Percentiles rank a stretch among this genome's conserved stretches.
Conservation (phyloP, 352 stramenopile genomes). For the Phytopythium boreale region DNA sequence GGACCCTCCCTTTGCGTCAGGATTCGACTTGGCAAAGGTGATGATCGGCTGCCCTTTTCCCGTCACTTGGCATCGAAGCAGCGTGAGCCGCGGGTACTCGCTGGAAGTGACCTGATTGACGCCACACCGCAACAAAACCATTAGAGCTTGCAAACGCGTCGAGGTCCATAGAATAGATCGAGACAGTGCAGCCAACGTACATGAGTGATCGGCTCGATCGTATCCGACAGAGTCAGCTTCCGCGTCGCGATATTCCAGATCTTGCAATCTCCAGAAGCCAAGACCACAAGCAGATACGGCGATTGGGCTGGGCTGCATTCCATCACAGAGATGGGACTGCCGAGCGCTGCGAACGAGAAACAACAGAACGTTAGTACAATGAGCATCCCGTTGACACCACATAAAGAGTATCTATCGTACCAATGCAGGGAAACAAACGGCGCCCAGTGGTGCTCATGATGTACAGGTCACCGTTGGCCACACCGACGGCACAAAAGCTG, state of each 20-base stretch:
- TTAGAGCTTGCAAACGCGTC: background rate
- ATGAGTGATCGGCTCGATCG: slow-evolving; percentile 61
- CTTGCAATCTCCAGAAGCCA: slow-evolving; percentile 55
- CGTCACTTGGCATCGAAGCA: slow-evolving; percentile 73
- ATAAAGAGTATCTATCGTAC: slow-evolving; percentile 23
- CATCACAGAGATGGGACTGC: slow-evolving; percentile 53
- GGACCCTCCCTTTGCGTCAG: slow-evolving; percentile 41
- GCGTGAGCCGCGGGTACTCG: slow-evolving; percentile 45
- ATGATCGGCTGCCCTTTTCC: slow-evolving; percentile 70
- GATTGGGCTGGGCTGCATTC: slow-evolving; percentile 67
- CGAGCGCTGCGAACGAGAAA: slow-evolving; percentile 42
- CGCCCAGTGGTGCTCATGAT: slow-evolving; percentile 56
- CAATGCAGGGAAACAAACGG: slow-evolving; percentile 77
- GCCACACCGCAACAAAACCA: background rate
- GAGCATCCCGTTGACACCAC: background rate
- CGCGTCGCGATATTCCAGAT: slow-evolving; percentile 66
- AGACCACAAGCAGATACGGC: slow-evolving; percentile 71
- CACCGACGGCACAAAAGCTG: slow-evolving; percentile 55
- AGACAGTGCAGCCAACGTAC: slow-evolving; percentile 16
- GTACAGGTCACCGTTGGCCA: slow-evolving; percentile 65
- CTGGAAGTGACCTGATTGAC: background rate
- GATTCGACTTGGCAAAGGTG: slow-evolving; percentile 71
- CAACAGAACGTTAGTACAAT: background rate
- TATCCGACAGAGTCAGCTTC: slow-evolving; percentile 50
- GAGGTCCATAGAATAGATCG: background rate